phyloP scores from a whole-genome alignment of 1,139 yeast genomes.

The Maudiozyma humilis region DNA sequence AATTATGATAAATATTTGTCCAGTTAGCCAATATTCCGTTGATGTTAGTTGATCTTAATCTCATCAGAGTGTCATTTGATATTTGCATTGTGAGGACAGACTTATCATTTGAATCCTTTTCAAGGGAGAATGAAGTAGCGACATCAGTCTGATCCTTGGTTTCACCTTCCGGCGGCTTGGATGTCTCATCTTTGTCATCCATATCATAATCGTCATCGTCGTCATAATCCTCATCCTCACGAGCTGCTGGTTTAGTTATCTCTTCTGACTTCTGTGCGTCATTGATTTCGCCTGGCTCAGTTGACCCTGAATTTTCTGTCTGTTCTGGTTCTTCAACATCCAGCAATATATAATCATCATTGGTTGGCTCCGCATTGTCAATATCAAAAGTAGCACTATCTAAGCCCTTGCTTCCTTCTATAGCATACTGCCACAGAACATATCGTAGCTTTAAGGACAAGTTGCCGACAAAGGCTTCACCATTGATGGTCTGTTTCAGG shows the following conservation, averaged over 20 bases:
- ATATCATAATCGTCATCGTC: slow-evolving; percentile 22
- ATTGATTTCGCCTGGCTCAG: not conserved
- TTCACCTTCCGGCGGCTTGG: slow-evolving; percentile 9
- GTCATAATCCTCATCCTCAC: slow-evolving; percentile 19
- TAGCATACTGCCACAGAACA: slow-evolving; percentile 66
- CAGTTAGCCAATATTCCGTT: slow-evolving; percentile 38
- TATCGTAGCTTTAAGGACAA: slow-evolving; percentile 60
- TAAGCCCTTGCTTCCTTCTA: slow-evolving; percentile 41
- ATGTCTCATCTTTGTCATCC: slow-evolving; percentile 27
- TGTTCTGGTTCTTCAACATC: slow-evolving; percentile 18
- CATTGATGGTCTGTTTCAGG: slow-evolving; percentile 37
- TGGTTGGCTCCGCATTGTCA: slow-evolving; percentile 13
- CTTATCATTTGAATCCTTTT: slow-evolving; percentile 19
- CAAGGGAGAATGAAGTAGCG: slow-evolving; percentile 12
- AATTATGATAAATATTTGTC: slow-evolving; percentile 66
- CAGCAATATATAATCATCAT: slow-evolving; percentile 17
- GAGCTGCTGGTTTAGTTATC: too few relatives aligned
- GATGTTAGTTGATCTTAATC: slow-evolving; percentile 22
- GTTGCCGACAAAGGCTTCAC: slow-evolving; percentile 44
- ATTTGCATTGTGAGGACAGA: slow-evolving; percentile 27
- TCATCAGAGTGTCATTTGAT: slow-evolving; percentile 26
- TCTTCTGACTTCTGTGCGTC: not conserved
- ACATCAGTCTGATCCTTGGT: not conserved
- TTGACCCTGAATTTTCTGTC: not conserved
- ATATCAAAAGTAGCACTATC: slow-evolving; percentile 21